phyloP scores from a whole-genome alignment of 2,329 filamentous ascomycete species.

The Aspergillus nomiae region DNA sequence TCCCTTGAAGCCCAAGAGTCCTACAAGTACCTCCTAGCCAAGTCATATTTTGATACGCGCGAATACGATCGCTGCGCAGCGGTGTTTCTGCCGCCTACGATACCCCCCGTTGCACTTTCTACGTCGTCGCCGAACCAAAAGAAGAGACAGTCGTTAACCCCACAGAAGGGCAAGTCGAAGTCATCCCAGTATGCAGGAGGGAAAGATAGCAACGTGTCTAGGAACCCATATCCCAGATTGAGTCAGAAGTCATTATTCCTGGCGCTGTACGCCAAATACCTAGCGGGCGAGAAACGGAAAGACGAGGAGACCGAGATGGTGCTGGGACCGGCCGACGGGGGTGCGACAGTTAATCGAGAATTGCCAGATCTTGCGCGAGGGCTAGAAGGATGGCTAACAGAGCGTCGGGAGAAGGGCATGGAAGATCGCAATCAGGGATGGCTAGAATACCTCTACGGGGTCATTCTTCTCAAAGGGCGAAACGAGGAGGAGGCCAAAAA shows the following conservation, averaged over 20 bases:
- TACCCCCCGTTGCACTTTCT: constrained; percentile 66
- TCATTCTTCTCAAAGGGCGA: constrained; percentile 86
- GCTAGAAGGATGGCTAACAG: constrained; percentile 78
- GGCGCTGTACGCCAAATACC: constrained; percentile 86
- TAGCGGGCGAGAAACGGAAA: constrained; percentile 93
- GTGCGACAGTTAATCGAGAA: constrained; percentile 82
- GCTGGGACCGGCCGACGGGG: constrained; percentile 86
- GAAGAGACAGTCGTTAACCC: constrained; percentile 41
- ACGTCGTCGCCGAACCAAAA: constrained; percentile 40
- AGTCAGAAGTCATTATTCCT: constrained; percentile 94
- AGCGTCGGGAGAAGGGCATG: constrained; percentile 63
- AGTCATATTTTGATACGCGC: constrained; percentile 91
- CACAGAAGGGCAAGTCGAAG: constrained; percentile 65
- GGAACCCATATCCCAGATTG: constrained; percentile 53
- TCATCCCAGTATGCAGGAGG: constrained; percentile 38
- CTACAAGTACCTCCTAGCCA: constrained; percentile 83
- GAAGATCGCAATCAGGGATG: constrained; percentile 77
- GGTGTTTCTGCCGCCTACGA: constrained; percentile 80
- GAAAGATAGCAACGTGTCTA: constrained; percentile 34
- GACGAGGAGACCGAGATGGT: constrained; percentile 98
- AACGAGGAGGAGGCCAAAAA: constrained; percentile 82
- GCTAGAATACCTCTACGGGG: constrained; percentile 81
- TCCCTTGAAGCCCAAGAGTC: constrained; percentile 76
- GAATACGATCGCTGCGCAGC: constrained; percentile 93
- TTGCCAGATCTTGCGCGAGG: constrained; percentile 73